Conservation (phyloP, 2,329 filamentous ascomycete genomes). For the Eutypa lata region DNA sequence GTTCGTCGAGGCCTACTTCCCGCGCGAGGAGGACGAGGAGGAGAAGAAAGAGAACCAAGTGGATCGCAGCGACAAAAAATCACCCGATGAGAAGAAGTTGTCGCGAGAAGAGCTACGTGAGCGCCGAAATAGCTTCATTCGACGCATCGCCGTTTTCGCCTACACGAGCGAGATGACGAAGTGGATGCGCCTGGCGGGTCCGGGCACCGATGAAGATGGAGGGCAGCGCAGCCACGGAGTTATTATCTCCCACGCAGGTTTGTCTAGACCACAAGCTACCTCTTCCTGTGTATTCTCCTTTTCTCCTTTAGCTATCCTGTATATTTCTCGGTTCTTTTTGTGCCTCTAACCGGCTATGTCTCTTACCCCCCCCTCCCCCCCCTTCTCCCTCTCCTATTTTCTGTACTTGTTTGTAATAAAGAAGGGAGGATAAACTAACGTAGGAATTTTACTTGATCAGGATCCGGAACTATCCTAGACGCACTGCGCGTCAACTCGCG, state of each 20-base stretch:
- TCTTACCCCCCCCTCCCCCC: no score
- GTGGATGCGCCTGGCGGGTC: conserved; percentile 57
- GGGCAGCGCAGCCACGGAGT: conserved; percentile 56
- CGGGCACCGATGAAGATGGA: conserved; percentile 33
- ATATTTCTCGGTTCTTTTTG: no score
- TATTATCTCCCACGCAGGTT: conserved; percentile 88
- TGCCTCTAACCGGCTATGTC: background rate
- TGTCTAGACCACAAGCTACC: conserved; percentile 17
- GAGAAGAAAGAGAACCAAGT: background rate
- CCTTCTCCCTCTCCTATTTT: background rate
- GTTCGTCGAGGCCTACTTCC: conserved; percentile 42
- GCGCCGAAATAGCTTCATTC: conserved; percentile 24
- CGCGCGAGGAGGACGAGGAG: conserved; percentile 1
- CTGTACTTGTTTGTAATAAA: no score
- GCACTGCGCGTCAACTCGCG: conserved; percentile 70
- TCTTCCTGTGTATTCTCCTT: no score
- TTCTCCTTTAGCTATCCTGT: background rate
- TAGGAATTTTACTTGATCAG: conserved; percentile 40
- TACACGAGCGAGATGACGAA: conserved; percentile 61
- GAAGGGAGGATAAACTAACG: background rate
- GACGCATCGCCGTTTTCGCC: conserved; percentile 61
- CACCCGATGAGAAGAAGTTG: conserved; percentile 15
- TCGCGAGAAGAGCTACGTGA: conserved; percentile 21
- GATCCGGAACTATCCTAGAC: conserved; percentile 85
- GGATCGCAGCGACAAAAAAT: background rate